Evolutionary conservation across 495 filamentous ascomycete species (phyloP).

Genomic region (Cryomyces antarcticus): DNA sequence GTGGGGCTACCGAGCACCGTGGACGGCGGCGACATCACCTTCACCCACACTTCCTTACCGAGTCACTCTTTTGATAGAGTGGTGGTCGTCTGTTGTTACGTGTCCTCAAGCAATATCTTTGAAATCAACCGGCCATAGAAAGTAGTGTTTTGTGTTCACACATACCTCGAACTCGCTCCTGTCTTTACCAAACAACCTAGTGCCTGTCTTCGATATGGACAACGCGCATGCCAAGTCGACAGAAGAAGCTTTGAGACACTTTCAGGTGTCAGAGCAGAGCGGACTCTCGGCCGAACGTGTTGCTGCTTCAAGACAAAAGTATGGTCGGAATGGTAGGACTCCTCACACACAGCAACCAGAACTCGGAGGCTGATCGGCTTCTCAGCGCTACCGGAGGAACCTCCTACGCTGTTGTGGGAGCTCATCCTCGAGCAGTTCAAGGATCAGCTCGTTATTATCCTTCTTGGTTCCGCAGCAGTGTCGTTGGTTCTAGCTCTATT

Average conservation of each 20-base stretch:
- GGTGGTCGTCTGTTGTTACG: no score
- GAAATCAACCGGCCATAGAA: no score
- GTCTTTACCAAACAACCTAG: no score
- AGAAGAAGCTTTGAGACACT: slow-evolving; percentile 10
- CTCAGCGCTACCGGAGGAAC: slow-evolving; percentile 80
- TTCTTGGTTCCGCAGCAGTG: slow-evolving; percentile 80
- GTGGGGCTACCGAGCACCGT: no score
- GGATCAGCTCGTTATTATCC: slow-evolving; percentile 92
- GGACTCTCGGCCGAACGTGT: slow-evolving; percentile 7
- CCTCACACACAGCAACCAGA: slow-evolving; percentile 6
- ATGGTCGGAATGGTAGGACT: slow-evolving; percentile 10
- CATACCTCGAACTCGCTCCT: no score
- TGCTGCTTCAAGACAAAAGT: slow-evolving; percentile 3
- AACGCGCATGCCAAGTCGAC: slow-evolving; percentile 8
- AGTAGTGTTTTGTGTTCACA: no score
- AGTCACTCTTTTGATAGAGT: no score
- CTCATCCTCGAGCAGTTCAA: slow-evolving; percentile 97
- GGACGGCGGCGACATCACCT: no score
- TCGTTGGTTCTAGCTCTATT: slow-evolving; percentile 90
- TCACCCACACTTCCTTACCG: no score
- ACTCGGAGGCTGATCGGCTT: neutral
- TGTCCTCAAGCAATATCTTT: no score
- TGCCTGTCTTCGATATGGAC: slow-evolving; percentile 4
- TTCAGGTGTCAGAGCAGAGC: slow-evolving; percentile 6
- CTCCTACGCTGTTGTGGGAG: slow-evolving; percentile 92